Evolutionary conservation across 2,329 filamentous ascomycete genomes (phyloP).

Genomic region (Elsinoe fawcettii): DNA sequence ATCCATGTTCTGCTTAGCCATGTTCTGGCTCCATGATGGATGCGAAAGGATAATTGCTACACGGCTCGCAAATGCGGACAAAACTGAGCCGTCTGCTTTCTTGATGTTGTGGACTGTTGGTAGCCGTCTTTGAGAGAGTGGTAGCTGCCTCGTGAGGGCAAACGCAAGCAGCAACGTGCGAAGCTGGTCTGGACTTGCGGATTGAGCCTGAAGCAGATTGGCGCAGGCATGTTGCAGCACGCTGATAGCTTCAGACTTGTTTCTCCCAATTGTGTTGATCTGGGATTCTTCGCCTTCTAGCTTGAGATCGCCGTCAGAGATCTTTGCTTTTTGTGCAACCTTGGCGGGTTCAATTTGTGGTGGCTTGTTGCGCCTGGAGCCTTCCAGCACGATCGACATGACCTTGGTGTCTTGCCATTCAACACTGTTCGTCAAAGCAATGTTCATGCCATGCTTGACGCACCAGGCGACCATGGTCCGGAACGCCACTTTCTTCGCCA

Average conservation of each 20-base stretch:
- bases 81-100: slow-evolving; percentile 18
- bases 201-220: neutral
- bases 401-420: slow-evolving; percentile 58
- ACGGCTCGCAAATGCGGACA: slow-evolving; percentile 31
- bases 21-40: slow-evolving; percentile 29
- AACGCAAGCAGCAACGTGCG: neutral
- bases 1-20: slow-evolving; percentile 20
- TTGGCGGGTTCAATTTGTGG: neutral
- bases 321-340: neutral
- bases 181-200: neutral
- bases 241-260: neutral
- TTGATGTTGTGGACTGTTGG: slow-evolving; percentile 15
- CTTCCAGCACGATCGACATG: slow-evolving; percentile 44
- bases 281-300: no score
- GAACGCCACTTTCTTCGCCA: slow-evolving; percentile 23
- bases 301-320: no score
- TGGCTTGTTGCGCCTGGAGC: slow-evolving; percentile 17
- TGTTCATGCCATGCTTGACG: slow-evolving; percentile 49
- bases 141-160: slow-evolving; percentile 18
- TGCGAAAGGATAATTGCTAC: slow-evolving; percentile 33
- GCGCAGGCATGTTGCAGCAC: neutral
- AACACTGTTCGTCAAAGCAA: slow-evolving; percentile 56
- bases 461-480: slow-evolving; percentile 50
- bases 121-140: slow-evolving; percentile 26
- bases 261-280: neutral